Conservation (phyloP, 2,329 filamentous ascomycete species). For the Sclerotinia sclerotiorum region DNA sequence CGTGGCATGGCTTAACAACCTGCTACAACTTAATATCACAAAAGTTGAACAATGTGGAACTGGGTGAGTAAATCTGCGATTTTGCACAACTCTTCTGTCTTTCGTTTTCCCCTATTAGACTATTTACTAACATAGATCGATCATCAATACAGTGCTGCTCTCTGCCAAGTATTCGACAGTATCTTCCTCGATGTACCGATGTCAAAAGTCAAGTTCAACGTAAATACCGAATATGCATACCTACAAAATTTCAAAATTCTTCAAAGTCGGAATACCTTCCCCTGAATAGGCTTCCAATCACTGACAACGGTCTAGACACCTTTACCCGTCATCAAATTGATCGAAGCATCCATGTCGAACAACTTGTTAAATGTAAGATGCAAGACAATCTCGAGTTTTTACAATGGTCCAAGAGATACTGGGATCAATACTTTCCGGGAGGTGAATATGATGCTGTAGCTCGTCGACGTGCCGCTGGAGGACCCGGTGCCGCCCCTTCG, state of each 20-base stretch:
- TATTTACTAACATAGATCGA: slow-evolving; percentile 19
- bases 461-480: slow-evolving; percentile 75
- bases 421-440: slow-evolving; percentile 97
- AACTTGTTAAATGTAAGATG: slow-evolving; percentile 97
- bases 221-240: slow-evolving; percentile 95
- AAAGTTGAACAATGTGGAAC: slow-evolving; percentile 99
- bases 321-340: slow-evolving; percentile 88
- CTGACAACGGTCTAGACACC: slow-evolving; percentile 55
- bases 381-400: slow-evolving; percentile 99
- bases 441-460: slow-evolving; percentile 92
- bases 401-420: slow-evolving; percentile 94
- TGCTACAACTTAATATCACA: slow-evolving; percentile 95
- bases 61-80: slow-evolving; percentile 62
- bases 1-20: slow-evolving; percentile 93
- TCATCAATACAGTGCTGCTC: slow-evolving; percentile 66
- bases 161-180: slow-evolving; percentile 97
- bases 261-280: slow-evolving; percentile 63
- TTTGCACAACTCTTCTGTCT: slow-evolving; percentile 37
- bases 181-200: slow-evolving; percentile 96
- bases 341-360: slow-evolving; percentile 83
- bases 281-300: slow-evolving; percentile 20
- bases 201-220: slow-evolving; percentile 96
- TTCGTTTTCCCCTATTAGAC: slow-evolving; percentile 31
- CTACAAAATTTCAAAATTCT: slow-evolving; percentile 98
- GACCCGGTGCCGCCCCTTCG: slow-evolving; percentile 51